Evolutionary conservation across 768 basidiomycete genomes (phyloP), one percentile per base, ranked within the genome.

Genomic region (Candolleomyces aberdarensis): DNA sequence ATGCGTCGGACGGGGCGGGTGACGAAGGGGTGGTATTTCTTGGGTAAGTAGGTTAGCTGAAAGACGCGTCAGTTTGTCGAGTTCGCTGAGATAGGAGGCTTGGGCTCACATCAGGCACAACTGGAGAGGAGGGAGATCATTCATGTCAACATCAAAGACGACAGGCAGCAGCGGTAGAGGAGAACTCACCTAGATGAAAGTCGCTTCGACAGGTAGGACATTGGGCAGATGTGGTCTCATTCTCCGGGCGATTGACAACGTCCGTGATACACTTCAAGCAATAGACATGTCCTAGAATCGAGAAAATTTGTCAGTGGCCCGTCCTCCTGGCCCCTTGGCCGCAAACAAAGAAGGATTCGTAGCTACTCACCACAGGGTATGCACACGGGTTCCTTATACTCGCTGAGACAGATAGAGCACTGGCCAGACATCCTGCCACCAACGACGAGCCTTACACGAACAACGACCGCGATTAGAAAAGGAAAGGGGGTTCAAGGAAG

Each of bases 321-420:
- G 20, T 40, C 32, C 15, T 19, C 48, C 9, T 51, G 32, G 19
- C 17, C 41, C 19, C 36, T 10, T 19, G 19, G 43, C n/a, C 13
- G 41, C 15, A 20, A 39, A 11, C 31, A 32, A 6, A 20, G n/a
- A 43, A 43, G 19, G 19, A 20, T n/a, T 13, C 19, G 3, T 14
- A 17, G n/a, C 20, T 46, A 65, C 82, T 60, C 63, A 87, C 87
- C 87, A 67, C 87, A 88, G 11, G 87, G 86, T 1, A 85, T 71
- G 44, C 76, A 84, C 5, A 86, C 82, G 0, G 87, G 86, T 15
- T 80, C 80, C 40, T 78, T 80, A 63, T 83, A 72, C 0, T 64
- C 62, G 2, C 78, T 78, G 9, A 89, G 75, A 62, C 87, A 89
- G 58, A 88, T 85, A 41, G 82, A 77, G 71, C 87, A 88, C 36